These are phyloP conservation scores for Hyparrhenia diplandra DNA, from an alignment of 176 grass and related monocot genomes.

Conservation along the genomic window DNA sequence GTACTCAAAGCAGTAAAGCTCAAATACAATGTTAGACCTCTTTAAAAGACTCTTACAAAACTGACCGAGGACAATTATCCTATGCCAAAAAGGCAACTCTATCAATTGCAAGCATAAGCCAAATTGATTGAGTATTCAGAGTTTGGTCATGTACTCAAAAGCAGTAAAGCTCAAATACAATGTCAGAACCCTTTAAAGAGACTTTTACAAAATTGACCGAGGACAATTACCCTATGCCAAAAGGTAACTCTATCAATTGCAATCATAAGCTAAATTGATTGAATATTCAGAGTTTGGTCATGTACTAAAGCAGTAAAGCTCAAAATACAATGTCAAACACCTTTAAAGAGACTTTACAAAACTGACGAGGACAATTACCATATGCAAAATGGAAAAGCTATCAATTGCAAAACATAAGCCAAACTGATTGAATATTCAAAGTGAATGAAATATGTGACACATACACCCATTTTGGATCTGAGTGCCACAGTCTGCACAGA, in stretches of 20 bases:
- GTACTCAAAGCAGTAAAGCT: not conserved
- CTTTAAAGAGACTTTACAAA: not conserved
- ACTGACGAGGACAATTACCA: not conserved
- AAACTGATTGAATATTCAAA: not conserved
- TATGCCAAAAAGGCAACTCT: no score
- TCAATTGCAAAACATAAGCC: not conserved
- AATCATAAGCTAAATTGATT: not conserved
- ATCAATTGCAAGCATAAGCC: no score
- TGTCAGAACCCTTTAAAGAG: not conserved
- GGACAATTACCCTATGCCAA: not conserved
- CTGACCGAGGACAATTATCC: not conserved
- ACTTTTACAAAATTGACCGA: not conserved
- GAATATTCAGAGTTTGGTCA: not conserved
- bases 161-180: not conserved
- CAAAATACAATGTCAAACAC: not conserved
- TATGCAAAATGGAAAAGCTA: not conserved
- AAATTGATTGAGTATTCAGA: no score
- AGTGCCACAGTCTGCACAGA: constrained; percentile 75
- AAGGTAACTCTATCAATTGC: not conserved
- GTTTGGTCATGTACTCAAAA: not conserved
- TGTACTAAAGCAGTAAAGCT: no score
- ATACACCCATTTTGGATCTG: constrained; percentile 97
- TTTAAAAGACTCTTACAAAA: not conserved
- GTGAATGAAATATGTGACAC: constrained; percentile 12
- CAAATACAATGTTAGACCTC: not conserved